A percentile compares a stretch with the other conserved stretches of the same genome.
These are phyloP conservation scores for Trichaptum fuscoviolaceum DNA, from an alignment of 768 basidiomycete species.

Conservation along the genomic window DNA sequence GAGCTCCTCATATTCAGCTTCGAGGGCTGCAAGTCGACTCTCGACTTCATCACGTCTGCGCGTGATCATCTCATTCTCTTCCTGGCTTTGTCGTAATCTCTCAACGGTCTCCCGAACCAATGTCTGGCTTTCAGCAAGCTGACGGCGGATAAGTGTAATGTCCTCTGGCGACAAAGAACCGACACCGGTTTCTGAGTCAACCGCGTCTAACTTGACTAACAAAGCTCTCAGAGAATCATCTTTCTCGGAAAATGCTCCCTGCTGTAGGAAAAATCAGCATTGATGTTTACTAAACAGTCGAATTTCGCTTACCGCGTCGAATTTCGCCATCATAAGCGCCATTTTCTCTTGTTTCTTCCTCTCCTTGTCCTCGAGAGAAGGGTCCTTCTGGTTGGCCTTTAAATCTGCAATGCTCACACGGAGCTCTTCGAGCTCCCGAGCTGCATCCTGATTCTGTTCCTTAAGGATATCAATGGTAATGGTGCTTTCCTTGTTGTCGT, in stretches of 20 bases:
- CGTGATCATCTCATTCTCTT: slow-evolving; percentile 83
- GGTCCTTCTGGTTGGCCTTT: slow-evolving; percentile 77
- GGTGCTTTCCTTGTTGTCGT: slow-evolving; percentile 91
- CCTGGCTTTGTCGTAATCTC: slow-evolving; percentile 80
- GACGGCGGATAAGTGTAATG: slow-evolving; percentile 74
- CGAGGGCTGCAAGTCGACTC: slow-evolving; percentile 68
- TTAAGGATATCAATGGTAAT: slow-evolving; percentile 94
- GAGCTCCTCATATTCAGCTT: slow-evolving; percentile 95
- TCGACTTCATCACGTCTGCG: slow-evolving; percentile 88
- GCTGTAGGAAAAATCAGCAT: slow-evolving; percentile 35
- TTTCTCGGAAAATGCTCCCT: slow-evolving; percentile 93
- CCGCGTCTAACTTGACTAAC: slow-evolving; percentile 76
- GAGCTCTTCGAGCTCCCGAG: slow-evolving; percentile 85
- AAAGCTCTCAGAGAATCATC: slow-evolving; percentile 88
- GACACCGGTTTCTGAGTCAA: slow-evolving; percentile 55
- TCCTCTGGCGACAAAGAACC: slow-evolving; percentile 69
- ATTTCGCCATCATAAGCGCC: slow-evolving; percentile 99
- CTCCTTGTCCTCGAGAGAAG: slow-evolving; percentile 93
- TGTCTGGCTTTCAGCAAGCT: slow-evolving; percentile 84
- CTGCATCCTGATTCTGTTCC: slow-evolving; percentile 87
- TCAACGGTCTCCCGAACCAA: slow-evolving; percentile 87
- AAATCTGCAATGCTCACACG: slow-evolving; percentile 73
- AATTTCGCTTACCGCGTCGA: slow-evolving; percentile 71
- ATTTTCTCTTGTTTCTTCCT: slow-evolving; percentile 99
- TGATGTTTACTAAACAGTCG: slow-evolving; percentile 6